These are phyloP conservation scores for Calcarisporium arbuscula DNA, from an alignment of 2,329 filamentous ascomycete genomes.

Conservation along the genomic window DNA sequence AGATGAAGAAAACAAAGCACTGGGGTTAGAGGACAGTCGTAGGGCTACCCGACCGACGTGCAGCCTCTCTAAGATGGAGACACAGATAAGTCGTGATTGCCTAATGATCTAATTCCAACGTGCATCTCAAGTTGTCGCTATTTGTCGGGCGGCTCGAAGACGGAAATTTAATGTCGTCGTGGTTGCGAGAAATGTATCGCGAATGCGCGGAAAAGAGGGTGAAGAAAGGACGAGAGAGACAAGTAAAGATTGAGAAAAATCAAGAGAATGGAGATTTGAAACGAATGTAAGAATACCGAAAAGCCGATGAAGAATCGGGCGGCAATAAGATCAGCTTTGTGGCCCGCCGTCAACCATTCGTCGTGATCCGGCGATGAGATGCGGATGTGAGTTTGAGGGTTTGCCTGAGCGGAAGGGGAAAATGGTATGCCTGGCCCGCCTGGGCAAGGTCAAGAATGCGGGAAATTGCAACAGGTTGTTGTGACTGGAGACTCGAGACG, in stretches of 20 bases:
- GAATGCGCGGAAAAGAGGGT: not conserved
- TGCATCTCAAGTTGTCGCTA: conserved; percentile 21
- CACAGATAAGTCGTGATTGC: no score
- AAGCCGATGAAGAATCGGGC: no score
- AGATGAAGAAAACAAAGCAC: conserved; percentile 6
- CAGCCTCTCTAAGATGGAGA: not conserved
- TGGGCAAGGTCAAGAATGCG: conserved; percentile 19
- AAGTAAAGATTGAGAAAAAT: conserved; percentile 1
- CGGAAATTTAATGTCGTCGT: not conserved
- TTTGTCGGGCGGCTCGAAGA: conserved; percentile 18
- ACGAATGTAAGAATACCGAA: conserved; percentile 9
- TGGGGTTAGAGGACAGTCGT: not conserved
- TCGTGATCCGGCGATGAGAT: conserved; percentile 12
- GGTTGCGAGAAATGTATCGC: not conserved
- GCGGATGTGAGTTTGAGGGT: not conserved
- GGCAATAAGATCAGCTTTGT: no score
- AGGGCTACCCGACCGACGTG: no score
- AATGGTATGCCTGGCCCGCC: conserved; percentile 5
- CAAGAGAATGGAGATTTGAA: conserved; percentile 5
- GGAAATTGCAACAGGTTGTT: conserved; percentile 30
- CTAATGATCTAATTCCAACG: conserved; percentile 11
- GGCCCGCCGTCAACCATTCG: no score
- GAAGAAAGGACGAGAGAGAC: conserved; percentile 2
- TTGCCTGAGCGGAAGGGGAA: conserved; percentile 6
- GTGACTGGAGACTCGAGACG: conserved; percentile 18